Evolutionary conservation across 192 early-diverging fungal genomes (phyloP), one percentile per base, ranked within the genome.

Genomic region (Paraglomus occultum): DNA sequence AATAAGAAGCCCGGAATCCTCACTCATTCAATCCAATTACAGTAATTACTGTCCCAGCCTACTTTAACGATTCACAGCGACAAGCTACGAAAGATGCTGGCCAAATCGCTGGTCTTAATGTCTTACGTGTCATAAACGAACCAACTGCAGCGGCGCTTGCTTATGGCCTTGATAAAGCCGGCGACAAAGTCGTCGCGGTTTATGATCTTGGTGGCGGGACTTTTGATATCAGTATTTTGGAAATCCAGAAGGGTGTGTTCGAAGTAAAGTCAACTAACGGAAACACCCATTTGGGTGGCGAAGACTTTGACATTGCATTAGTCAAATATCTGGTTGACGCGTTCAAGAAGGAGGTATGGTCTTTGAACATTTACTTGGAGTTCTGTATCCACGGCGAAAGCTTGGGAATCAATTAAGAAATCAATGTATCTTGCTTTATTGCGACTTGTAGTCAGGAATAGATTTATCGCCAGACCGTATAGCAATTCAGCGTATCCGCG

Each of bases 171-270:
- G 93, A 94, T 79, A 91, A 93, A 79, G 72, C 79, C 22, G 90
- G 86, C 44, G 94, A 97, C 83, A 91, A 91, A 78, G 79, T 93
- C 38, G 89, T 98, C 57, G 94, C 94, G 38, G 96, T 98, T 43
- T 98, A 94, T 82, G 96, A 98, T 87, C 82, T 98, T 49, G 96
- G 96, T 55, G 96, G 96, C 81, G 96, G 96, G 74, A 98, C 96
- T n/a, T 98, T 98, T 75, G 96, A 98, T 95, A 91, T 98, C 80
- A 96, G 94, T 50, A 90, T 98, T 65, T 83, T 98, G n/a, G 94
- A 96, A 78, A 97, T 98, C 68, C 94, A 97, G 70, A 92, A 94
- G 75, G 95, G 95, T 72, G 96, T 98, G 14, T 98, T 98, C 69
- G 96, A 98, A 80, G 96, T 98, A 77, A 96, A 96, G 84, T 95